Base-by-base conservation (phyloP, 1,284 basidiomycete species). In the Sanghuangporus baumii region DNA sequence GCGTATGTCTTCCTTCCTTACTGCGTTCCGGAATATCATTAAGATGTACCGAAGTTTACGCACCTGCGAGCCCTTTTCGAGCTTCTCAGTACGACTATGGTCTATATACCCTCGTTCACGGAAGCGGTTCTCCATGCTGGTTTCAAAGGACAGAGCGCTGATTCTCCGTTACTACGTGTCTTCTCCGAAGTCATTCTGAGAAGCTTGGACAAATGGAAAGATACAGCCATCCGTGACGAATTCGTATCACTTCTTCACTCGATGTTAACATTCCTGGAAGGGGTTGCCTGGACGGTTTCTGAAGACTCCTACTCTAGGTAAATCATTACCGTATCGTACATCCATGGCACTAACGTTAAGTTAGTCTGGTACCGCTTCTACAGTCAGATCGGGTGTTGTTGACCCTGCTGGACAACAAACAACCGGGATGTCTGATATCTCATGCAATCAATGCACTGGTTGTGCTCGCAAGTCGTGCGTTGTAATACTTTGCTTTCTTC, bases 391-490 rank as follows among this genome's bases (percentile, higher is more conserved):
- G 77, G 36, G 73, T 82, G 47, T 66, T 87, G 58, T 69, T 77
- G 57, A 74, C 71, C n/a, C 71, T 91, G 23, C 71, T 89, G 14
- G 74, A 82, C 62, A 67, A 74, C 4, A 71, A 73, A 31, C 85
- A 85, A 59, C 80, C 86, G 1, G 67, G 69, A 1, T 79, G 78
- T 75, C 71, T 88, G 26, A 72, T 88, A 4, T 70, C 74, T 51
- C 74, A 75, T 23, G 75, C 77, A 37, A 73, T 77, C 31, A 78
- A 79, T 6, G 67, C 84, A 12, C 71, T 91, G n/a, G 70, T 80
- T 2, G 72, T 85, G 62, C 71, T 89, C 51, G 82, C 84, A 31
- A 80, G 80, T 54, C 79, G 87, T 88, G 70, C 59, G 84, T 43
- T 52, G n/a, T 40, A 74, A 7, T 57, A 59, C 51, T 41, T 47